Evolutionary conservation across 1,284 basidiomycete species (phyloP), one percentile per base, ranked within the genome.

Genomic region (Ganoderma meredithae): DNA sequence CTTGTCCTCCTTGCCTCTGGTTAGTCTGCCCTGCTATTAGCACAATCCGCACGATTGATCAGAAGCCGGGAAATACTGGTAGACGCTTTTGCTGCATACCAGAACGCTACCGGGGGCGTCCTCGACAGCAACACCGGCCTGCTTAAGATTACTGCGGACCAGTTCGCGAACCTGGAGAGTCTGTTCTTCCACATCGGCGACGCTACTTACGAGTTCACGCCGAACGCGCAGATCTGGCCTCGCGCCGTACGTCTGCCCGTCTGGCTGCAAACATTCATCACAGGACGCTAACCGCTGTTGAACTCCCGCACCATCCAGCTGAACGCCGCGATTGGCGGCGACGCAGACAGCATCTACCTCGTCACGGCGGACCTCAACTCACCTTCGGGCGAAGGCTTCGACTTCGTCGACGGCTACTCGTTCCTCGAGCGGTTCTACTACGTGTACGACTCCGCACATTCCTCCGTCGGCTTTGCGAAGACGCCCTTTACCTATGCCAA

Each of bases 391-490:
- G 49, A 67, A 12, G 79, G 78, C n/a, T 64, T 78, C 39, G 77
- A 78, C 69, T 79, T 79, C 71, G 74, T 79, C 70, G 77, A 80
- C 67, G 77, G 80, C 44, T 67, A 73, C 71, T 68, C 73, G 41
- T 79, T 76, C 59, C 74, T 84, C 15, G 87, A 91, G 77, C 85
- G 89, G 27, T 91, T 87, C 83, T 91, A 90, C 79, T 82, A 84
- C n/a, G 87, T 90, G 25, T 90, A 79, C 74, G 90, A 92, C 72
- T 86, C 85, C 47, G 77, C 80, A 44, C 86, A 87, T 78, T 58
- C 65, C 9, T 80, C 72, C 13, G 76, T 87, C 60, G 85, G 85
- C 17, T 79, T 86, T 60, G 85, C 85, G 7, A 80, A 72, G 22
- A 86, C 85, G 1, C 10, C 64, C n/a, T 78, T 81, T 72, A 86